Evolutionary conservation across 225 moss, liverwort and hornwort genomes (phyloP).

Genomic region (Pseudoscleropodium purum): DNA sequence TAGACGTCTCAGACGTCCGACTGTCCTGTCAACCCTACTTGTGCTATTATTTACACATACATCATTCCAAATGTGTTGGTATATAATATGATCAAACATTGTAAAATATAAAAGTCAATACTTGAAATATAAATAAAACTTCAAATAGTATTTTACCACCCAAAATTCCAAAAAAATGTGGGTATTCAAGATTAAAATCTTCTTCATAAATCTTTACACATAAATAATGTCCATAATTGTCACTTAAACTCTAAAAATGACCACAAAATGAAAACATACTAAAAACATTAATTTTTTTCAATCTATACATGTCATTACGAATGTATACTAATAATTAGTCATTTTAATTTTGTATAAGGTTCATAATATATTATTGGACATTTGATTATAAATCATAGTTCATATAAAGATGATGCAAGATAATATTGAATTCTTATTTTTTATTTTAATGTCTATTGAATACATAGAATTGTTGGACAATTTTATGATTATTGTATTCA

Average conservation of each 20-base stretch:
- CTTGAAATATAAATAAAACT: background rate
- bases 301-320: background rate
- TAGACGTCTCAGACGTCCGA: no score
- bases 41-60: background rate
- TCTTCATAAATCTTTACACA: background rate
- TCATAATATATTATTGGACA: background rate
- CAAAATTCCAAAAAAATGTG: background rate
- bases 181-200: accelerated
- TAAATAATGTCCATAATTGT: background rate
- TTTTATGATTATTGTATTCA: background rate
- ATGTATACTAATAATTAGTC: background rate
- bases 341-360: background rate
- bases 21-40: no score
- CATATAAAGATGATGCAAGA: background rate
- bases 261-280: no score
- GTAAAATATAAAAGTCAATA: background rate
- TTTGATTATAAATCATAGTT: background rate
- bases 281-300: background rate
- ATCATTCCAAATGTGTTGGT: background rate
- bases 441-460: background rate
- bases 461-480: no score
- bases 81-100: background rate
- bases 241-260: background rate
- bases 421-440: background rate
- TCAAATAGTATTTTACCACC: background rate